phyloP scores from a whole-genome alignment of 2,329 filamentous ascomycete genomes.

The Colletotrichum cuscutae region DNA sequence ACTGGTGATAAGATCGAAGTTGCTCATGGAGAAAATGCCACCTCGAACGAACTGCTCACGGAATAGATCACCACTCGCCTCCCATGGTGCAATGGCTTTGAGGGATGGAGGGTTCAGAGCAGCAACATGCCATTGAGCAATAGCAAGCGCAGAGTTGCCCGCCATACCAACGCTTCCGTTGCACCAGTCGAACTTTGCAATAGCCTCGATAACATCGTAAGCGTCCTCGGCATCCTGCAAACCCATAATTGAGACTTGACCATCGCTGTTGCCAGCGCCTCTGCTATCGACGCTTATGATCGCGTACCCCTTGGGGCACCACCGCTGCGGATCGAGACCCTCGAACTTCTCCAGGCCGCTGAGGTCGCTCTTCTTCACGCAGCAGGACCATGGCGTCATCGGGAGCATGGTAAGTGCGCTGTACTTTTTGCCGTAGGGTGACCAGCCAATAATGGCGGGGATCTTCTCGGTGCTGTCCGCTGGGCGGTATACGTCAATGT shows the following conservation, averaged over 20 bases:
- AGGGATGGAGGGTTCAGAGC: conserved; percentile 36
- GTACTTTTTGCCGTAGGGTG: conserved; percentile 59
- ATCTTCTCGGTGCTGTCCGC: conserved; percentile 46
- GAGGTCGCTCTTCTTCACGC: conserved; percentile 35
- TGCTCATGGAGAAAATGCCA: conserved; percentile 50
- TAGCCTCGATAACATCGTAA: conserved; percentile 42
- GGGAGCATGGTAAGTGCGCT: conserved; percentile 51
- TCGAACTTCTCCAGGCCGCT: conserved; percentile 41
- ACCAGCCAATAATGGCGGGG: conserved; percentile 56
- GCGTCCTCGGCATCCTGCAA: conserved; percentile 44
- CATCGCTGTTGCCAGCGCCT: conserved; percentile 42
- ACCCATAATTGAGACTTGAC: conserved; percentile 38
- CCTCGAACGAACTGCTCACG: conserved; percentile 57
- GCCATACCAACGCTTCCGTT: conserved; percentile 45
- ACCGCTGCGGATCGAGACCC: conserved; percentile 41
- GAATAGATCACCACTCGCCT: conserved; percentile 57
- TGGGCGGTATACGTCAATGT: conserved; percentile 57
- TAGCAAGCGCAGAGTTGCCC: conserved; percentile 43
- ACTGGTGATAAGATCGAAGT: conserved; percentile 53
- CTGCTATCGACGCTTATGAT: conserved; percentile 47
- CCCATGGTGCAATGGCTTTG: conserved; percentile 49
- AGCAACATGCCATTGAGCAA: conserved; percentile 39
- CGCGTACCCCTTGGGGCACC: conserved; percentile 45
- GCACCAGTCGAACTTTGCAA: conserved; percentile 44
- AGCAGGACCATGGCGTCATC: conserved; percentile 37